phyloP scores from a whole-genome alignment of 2,329 filamentous ascomycete genomes.

The Aspergillus nomiae region DNA sequence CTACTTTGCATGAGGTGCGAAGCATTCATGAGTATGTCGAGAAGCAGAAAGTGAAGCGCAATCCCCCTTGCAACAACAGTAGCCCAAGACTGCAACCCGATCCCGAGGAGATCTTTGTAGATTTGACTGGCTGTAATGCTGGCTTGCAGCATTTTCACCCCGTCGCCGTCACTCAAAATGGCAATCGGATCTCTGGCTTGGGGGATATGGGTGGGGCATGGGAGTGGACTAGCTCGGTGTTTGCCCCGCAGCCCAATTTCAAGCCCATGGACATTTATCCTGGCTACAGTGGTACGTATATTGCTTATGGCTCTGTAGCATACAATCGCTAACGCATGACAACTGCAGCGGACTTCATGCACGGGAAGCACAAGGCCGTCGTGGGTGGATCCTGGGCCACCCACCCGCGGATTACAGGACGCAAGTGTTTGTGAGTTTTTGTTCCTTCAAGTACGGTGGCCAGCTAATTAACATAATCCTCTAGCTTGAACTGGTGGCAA shows the following conservation, averaged over 20 bases:
- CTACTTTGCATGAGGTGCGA: neutral
- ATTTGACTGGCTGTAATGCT: neutral
- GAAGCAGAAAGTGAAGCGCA: neutral
- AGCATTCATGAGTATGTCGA: neutral
- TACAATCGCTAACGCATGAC: neutral
- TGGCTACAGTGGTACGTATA: neutral
- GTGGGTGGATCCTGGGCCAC: neutral
- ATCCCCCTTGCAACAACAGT: neutral
- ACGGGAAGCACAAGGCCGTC: neutral
- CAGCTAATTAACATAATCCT: neutral
- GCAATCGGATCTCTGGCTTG: neutral
- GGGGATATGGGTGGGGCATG: neutral
- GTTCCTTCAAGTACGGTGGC: neutral
- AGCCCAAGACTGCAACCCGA: neutral
- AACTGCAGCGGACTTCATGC: neutral
- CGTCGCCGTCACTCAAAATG: neutral
- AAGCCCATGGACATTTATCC: neutral
- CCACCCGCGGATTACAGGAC: neutral
- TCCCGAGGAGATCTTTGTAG: neutral
- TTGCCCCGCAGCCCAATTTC: neutral
- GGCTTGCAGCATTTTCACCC: neutral
- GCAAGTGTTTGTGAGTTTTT: neutral
- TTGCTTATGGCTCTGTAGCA: neutral
- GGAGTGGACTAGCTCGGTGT: neutral
- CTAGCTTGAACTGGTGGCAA: neutral